Conservation (phyloP, 2,329 filamentous ascomycete genomes). For the Aspergillus aculeatus region DNA sequence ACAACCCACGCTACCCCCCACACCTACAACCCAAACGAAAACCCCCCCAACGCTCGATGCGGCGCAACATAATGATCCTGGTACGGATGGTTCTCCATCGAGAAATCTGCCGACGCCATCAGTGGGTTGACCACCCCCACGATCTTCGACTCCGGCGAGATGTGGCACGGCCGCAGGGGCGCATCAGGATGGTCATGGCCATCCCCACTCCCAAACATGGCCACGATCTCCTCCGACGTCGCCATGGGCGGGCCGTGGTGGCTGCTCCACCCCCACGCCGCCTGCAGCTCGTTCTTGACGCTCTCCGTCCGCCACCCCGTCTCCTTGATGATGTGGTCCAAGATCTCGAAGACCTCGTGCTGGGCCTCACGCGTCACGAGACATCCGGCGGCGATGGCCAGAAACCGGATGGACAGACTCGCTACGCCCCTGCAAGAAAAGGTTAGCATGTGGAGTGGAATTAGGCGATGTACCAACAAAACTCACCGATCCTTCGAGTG, state of each 20-base stretch:
- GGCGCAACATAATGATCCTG: constrained; percentile 77
- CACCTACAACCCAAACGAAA: constrained; percentile 23
- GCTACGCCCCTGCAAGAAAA: constrained; percentile 60
- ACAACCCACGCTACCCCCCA: background rate
- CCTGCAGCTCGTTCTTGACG: constrained; percentile 70
- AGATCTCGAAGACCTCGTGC: constrained; percentile 73
- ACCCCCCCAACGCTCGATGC: constrained; percentile 28
- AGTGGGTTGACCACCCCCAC: constrained; percentile 67
- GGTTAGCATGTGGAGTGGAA: background rate
- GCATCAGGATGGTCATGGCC: background rate
- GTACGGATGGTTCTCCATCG: constrained; percentile 75
- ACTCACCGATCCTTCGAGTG: constrained; percentile 72
- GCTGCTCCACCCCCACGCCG: constrained; percentile 71
- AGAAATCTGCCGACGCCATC: constrained; percentile 71
- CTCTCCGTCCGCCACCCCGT: constrained; percentile 76
- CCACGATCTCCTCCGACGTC: constrained; percentile 12
- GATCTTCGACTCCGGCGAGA: constrained; percentile 32
- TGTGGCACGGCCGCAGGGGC: constrained; percentile 17
- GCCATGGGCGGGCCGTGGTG: constrained; percentile 32
- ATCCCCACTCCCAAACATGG: constrained; percentile 12
- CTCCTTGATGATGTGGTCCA: constrained; percentile 71
- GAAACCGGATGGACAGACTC: constrained; percentile 73
- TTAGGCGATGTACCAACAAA: background rate
- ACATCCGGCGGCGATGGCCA: constrained; percentile 74
- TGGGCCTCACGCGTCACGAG: constrained; percentile 70